These are phyloP conservation scores for Sclerotinia sclerotiorum DNA, from an alignment of 2,329 filamentous ascomycete genomes.

Conservation along the genomic window DNA sequence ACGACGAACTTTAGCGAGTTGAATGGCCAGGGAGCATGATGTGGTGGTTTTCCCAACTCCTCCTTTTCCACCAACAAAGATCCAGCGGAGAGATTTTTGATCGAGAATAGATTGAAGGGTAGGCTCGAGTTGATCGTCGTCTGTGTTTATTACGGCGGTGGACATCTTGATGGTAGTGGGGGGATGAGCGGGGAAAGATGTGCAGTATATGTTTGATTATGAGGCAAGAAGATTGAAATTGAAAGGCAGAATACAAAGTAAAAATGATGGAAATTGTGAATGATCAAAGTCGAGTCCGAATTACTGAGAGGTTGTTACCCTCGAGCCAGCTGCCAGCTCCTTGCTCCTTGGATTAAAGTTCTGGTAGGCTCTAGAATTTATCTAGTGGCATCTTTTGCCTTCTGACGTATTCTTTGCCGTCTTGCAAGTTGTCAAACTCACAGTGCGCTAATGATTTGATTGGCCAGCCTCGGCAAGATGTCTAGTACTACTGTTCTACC, in stretches of 20 bases:
- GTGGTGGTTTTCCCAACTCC: constrained; percentile 99
- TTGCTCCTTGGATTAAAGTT: background rate
- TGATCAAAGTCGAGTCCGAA: background rate
- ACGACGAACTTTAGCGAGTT: constrained; percentile 91
- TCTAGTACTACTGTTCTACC: background rate
- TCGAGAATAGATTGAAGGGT: constrained; percentile 92
- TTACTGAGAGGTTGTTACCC: background rate
- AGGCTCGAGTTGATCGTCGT: constrained; percentile 82
- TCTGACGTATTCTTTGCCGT: constrained; percentile 24
- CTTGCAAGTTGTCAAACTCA: constrained; percentile 18
- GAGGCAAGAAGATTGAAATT: background rate
- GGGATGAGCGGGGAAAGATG: background rate
- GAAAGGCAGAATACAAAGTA: background rate
- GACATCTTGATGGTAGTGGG: constrained; percentile 39
- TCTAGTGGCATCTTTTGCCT: constrained; percentile 22
- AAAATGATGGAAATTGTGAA: too few relatives aligned
- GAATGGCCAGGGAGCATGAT: constrained; percentile 95
- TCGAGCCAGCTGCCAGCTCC: background rate
- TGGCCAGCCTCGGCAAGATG: constrained; percentile 10
- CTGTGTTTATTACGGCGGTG: constrained; percentile 51
- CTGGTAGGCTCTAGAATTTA: constrained; percentile 9
- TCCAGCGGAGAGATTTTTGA: constrained; percentile 94
- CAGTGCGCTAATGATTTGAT: constrained; percentile 36
- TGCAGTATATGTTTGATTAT: background rate
- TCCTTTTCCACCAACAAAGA: constrained; percentile 98